Conservation (phyloP, 371 early-diverging fungal genomes). For the Lichtheimia corymbifera region DNA sequence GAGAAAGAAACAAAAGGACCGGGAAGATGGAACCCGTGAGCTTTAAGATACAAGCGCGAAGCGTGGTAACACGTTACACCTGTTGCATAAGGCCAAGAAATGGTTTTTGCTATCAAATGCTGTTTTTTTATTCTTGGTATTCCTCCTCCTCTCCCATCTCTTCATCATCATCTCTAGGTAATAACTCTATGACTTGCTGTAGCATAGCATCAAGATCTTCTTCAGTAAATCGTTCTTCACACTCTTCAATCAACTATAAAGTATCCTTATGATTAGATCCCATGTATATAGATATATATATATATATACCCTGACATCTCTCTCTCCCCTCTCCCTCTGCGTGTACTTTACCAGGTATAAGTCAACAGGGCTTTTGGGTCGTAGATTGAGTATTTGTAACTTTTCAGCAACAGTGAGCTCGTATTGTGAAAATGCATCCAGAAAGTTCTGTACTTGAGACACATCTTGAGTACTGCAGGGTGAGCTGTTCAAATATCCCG, state of each 20-base stretch:
- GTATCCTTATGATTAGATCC: neutral
- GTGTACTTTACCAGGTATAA: conserved; percentile 51
- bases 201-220: conserved; percentile 52
- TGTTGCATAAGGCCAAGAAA: neutral
- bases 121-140: conserved; percentile 42
- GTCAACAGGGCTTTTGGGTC: conserved; percentile 62
- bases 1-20: conserved; percentile 4
- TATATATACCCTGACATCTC: neutral
- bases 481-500: conserved; percentile 48
- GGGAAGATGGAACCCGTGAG: neutral
- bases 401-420: conserved; percentile 62
- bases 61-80: neutral
- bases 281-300: too few relatives aligned
- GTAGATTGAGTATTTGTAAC: conserved; percentile 61
- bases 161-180: conserved; percentile 52
- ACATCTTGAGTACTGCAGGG: conserved; percentile 54
- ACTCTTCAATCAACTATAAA: conserved; percentile 64
- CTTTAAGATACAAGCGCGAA: neutral
- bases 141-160: conserved; percentile 40
- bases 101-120: conserved; percentile 4
- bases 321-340: neutral
- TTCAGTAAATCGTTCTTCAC: conserved; percentile 58
- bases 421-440: conserved; percentile 35
- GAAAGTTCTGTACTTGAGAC: conserved; percentile 42
- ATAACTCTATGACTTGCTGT: conserved; percentile 23